Conservation (phyloP, 73 alveolate species). For the Paramecium sonneborni region DNA sequence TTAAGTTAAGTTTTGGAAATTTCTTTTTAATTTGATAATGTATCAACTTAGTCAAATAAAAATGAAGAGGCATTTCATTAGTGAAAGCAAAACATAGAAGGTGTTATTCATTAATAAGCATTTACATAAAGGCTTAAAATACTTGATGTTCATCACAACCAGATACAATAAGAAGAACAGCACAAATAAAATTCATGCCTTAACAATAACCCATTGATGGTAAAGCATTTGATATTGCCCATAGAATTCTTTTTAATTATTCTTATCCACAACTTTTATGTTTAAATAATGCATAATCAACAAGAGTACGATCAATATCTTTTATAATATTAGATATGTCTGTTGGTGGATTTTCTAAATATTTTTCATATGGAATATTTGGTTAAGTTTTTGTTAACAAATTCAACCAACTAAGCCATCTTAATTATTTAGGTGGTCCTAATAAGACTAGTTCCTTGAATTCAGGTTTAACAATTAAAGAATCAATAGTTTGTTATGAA, state of each 20-base stretch:
- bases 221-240: background rate
- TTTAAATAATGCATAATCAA: background rate
- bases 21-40: background rate
- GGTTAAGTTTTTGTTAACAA: background rate
- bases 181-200: constrained; percentile 62
- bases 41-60: background rate
- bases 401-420: constrained; percentile 4
- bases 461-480: background rate
- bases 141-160: constrained; percentile 55
- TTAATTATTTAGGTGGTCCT: background rate
- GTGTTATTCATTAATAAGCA: constrained; percentile 4
- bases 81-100: background rate
- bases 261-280: background rate
- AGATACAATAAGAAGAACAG: constrained; percentile 49
- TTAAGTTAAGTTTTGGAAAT: constrained; percentile 11
- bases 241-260: background rate
- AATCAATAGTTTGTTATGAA: background rate
- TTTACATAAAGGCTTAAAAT: background rate
- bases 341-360: background rate
- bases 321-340: background rate
- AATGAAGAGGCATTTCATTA: constrained; percentile 48
- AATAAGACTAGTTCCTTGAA: background rate
- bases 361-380: background rate
- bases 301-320: constrained; percentile 4
- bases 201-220: constrained; percentile 61